Percentiles rank a stretch among this genome's conserved stretches.
Conservation (phyloP, 2,329 filamentous ascomycete species). For the Beauveria asiatica region DNA sequence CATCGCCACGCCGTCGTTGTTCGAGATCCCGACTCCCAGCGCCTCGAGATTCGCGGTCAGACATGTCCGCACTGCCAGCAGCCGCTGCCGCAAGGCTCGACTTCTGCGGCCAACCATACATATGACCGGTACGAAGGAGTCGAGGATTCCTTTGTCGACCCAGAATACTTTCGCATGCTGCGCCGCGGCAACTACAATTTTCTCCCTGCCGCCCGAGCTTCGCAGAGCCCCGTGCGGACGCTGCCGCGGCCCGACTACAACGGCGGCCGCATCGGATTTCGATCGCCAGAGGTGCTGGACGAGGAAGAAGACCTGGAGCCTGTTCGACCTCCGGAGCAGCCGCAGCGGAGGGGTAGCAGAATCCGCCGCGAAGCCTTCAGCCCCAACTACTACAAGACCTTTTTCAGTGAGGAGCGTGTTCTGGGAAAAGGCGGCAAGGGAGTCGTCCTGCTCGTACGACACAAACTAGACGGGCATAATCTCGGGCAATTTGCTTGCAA, state of each 20-base stretch:
- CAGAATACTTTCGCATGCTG: slow-evolving; percentile 93
- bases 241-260: slow-evolving; percentile 38
- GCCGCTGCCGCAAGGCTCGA: slow-evolving; percentile 41
- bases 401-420: slow-evolving; percentile 83
- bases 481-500: slow-evolving; percentile 95
- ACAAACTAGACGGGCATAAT: slow-evolving; percentile 81
- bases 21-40: slow-evolving; percentile 75
- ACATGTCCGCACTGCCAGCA: slow-evolving; percentile 88
- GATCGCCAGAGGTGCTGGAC: slow-evolving; percentile 17
- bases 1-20: slow-evolving; percentile 90
- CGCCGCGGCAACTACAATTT: slow-evolving; percentile 41
- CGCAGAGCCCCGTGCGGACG: slow-evolving; percentile 46
- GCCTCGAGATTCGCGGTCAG: slow-evolving; percentile 71
- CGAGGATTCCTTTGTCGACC: slow-evolving; percentile 69
- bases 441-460: slow-evolving; percentile 86
- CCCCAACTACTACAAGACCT: slow-evolving; percentile 83
- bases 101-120: slow-evolving; percentile 38
- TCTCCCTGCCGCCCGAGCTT: slow-evolving; percentile 33
- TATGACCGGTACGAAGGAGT: slow-evolving; percentile 36
- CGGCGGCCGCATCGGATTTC: slow-evolving; percentile 11
- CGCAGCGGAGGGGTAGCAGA: slow-evolving; percentile 42
- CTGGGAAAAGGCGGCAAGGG: slow-evolving; percentile 89
- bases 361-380: slow-evolving; percentile 85
- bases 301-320: slow-evolving; percentile 14
- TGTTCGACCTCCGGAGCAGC: not conserved